Base-by-base conservation (phyloP, 2,329 filamentous ascomycete genomes). In the Phaeoacremonium minimum region DNA sequence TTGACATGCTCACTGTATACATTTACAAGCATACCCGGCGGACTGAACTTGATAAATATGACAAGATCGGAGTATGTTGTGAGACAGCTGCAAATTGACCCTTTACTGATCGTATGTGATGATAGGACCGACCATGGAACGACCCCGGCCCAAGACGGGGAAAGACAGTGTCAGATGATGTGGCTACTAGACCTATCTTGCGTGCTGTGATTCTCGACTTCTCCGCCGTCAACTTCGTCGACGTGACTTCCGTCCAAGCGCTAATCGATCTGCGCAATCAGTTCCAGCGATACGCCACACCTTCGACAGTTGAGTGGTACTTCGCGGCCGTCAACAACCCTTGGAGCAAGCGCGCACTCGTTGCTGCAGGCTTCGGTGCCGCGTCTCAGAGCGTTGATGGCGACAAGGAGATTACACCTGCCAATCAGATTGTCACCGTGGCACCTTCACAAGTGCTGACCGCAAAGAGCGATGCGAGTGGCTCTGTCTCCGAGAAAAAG, bases 211-310 rank as follows among this genome's bases (percentile, higher is more conserved):
- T 97, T 41, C 75, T 97, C 15, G 93, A 97, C 58, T 95, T 97
- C 61, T 88, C 84, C 51, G 85, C 87, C 0, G 90, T 97, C 46
- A 95, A 96, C 64, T 88, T 95, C 47, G 83, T 96, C 40, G 93
- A 97, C 53, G 80, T 95, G 40, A 96, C 93, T 1, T 94, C 89
- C 0, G 77, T 96, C 3, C 93, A 97, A 62, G 83, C 88, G 49
- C 71, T 97, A 28, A 94, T 97, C 51, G 93, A 97, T 51, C 84
- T 96, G 1, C 87, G 91, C 51, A 95, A 95, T 59, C 90, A 96
- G 56, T 80, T 97, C 18, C 91, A 96, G 57, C 74, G 80, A 14
- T 95, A 95, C 55, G 77, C 88, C 1, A 61, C 84, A 0, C 91
- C 91, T 0, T 80, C 88, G 14, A 71, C 74, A 3, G 90, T 97